Evolutionary conservation across 164 flowering plant species (phyloP).

Genomic region (Cinnamomum chago): DNA sequence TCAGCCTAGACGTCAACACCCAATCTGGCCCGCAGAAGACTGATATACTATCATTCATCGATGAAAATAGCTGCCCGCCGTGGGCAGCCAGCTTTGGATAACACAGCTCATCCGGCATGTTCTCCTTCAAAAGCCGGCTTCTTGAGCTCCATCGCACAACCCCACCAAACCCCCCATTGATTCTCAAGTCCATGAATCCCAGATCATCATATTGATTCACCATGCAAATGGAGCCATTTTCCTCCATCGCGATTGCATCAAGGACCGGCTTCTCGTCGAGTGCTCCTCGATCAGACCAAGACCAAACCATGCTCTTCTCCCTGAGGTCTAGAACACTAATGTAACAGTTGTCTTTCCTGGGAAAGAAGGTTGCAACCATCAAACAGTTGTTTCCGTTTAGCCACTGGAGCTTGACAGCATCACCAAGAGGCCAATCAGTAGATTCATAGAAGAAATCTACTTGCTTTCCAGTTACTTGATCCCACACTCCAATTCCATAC

Average conservation of each 20-base stretch:
- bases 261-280: constrained; percentile 69
- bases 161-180: constrained; percentile 20
- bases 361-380: constrained; percentile 79
- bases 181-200: constrained; percentile 80
- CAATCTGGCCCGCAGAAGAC: constrained; percentile 84
- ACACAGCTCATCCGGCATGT: constrained; percentile 69
- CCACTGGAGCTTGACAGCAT: constrained; percentile 86
- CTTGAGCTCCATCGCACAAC: constrained; percentile 74
- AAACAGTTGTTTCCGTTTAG: constrained; percentile 54
- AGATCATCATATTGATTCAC: constrained; percentile 77
- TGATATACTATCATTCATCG: constrained; percentile 74
- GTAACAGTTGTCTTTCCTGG: constrained; percentile 81
- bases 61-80: constrained; percentile 72
- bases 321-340: constrained; percentile 78
- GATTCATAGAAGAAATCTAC: constrained; percentile 82
- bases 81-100: constrained; percentile 77
- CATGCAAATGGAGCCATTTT: constrained; percentile 55
- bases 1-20: constrained; percentile 77
- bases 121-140: constrained; percentile 59
- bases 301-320: constrained; percentile 70
- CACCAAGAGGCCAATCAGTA: constrained; percentile 77
- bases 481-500: constrained; percentile 91
- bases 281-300: constrained; percentile 69
- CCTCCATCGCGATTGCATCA: constrained; percentile 85
- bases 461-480: constrained; percentile 70